phyloP scores from a whole-genome alignment of 2,329 filamentous ascomycete species.

The Leptographium flavum region DNA sequence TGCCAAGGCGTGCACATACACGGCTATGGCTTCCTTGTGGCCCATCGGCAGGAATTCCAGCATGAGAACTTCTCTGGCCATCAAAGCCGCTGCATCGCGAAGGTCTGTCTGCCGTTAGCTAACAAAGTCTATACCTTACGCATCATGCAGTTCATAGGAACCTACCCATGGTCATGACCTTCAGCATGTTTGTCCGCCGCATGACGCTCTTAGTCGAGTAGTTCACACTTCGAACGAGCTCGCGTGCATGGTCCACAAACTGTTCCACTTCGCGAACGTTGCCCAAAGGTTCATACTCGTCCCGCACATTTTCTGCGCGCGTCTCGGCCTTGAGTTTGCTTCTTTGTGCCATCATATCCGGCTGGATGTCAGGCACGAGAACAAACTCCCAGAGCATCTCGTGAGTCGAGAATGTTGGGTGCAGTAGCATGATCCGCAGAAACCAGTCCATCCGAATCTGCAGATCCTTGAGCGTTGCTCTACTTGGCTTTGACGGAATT shows the following conservation, averaged over 20 bases:
- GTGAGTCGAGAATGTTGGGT: constrained; percentile 88
- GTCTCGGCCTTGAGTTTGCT: constrained; percentile 77
- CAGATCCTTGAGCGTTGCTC: constrained; percentile 73
- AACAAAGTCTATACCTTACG: too few species aligned
- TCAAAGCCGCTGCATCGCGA: constrained; percentile 46
- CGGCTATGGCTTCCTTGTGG: constrained; percentile 57
- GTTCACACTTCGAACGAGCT: constrained; percentile 76
- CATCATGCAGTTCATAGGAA: neutral
- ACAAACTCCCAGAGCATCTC: constrained; percentile 99
- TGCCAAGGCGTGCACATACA: constrained; percentile 51
- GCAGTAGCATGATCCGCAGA: constrained; percentile 68
- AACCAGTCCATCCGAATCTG: constrained; percentile 81
- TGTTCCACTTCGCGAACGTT: constrained; percentile 82
- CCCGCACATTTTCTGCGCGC: constrained; percentile 67
- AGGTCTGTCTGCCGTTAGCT: constrained; percentile 34
- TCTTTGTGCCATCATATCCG: constrained; percentile 78
- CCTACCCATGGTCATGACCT: constrained; percentile 47
- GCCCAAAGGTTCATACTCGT: constrained; percentile 75
- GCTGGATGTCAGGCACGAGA: constrained; percentile 83
- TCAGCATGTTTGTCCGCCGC: constrained; percentile 61
- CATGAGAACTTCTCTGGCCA: constrained; percentile 29
- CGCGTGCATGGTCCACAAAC: constrained; percentile 80
- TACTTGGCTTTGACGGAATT: constrained; percentile 80
- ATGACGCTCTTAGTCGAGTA: constrained; percentile 71
- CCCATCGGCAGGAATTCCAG: constrained; percentile 52